A percentile compares a stretch with the other conserved stretches of the same genome.
phyloP scores from a whole-genome alignment of 768 basidiomycete species.

The Sistotremastrum niveocremeum region DNA sequence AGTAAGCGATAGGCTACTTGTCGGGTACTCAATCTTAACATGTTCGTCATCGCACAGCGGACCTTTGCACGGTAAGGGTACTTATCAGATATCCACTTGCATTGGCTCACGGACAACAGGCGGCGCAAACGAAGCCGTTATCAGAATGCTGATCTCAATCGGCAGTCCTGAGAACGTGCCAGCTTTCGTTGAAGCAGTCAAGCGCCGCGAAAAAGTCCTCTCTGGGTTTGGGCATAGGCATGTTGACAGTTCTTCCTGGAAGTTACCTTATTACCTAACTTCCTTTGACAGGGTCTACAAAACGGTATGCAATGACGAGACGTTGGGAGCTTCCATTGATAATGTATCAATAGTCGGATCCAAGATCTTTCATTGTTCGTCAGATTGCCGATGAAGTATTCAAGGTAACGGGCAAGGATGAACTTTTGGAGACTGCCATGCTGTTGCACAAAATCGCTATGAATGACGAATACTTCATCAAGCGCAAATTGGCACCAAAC shows the following conservation, averaged over 20 bases:
- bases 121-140: conserved; percentile 88
- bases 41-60: conserved; percentile 28
- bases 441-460: conserved; percentile 77
- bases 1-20: conserved; percentile 39
- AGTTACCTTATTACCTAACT: conserved; percentile 9
- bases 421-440: conserved; percentile 81
- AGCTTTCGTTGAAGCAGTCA: conserved; percentile 74
- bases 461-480: conserved; percentile 82
- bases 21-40: neutral
- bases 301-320: conserved; percentile 31
- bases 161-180: conserved; percentile 82
- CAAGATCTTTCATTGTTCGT: conserved; percentile 81
- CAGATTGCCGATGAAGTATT: conserved; percentile 90
- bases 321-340: neutral
- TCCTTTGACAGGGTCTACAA: conserved; percentile 46
- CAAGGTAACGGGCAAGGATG: conserved; percentile 74
- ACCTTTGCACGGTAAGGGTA: conserved; percentile 46
- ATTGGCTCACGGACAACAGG: conserved; percentile 24
- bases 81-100: conserved; percentile 2
- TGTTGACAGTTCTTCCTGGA: neutral
- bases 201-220: conserved; percentile 75
- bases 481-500: conserved; percentile 72
- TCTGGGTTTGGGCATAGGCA: conserved; percentile 84
- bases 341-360: conserved; percentile 50
- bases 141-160: conserved; percentile 84